Evolutionary conservation across 768 basidiomycete species (phyloP), one percentile per base, ranked within the genome.

Genomic region (Sporobolomyces phaffii): DNA sequence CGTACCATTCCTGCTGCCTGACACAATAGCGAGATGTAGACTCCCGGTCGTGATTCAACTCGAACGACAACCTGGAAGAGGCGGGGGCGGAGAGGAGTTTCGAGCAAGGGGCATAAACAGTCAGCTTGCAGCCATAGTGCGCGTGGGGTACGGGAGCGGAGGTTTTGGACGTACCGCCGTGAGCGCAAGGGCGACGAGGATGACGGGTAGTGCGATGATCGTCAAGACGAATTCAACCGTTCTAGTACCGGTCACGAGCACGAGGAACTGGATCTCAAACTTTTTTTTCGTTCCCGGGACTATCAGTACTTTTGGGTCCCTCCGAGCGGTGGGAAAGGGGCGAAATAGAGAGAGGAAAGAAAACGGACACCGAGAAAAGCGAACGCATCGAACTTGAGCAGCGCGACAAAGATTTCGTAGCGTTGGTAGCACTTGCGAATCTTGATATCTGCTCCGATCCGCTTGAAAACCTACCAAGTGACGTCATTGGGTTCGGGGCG

Each of bases 141-240:
- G n/a, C n/a, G n/a, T n/a, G n/a, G n/a, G n/a, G n/a, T n/a, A n/a
- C n/a, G n/a, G n/a, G n/a, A n/a, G n/a, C n/a, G n/a, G n/a, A n/a
- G n/a, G n/a, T n/a, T n/a, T n/a, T n/a, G n/a, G n/a, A 34, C 62
- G 6, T 4, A 69, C 66, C 0, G 66, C 66, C 3, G 63, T 60
- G 24, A 60, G 52, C 4, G n/a, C 51, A 17, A 64, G 62, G 2
- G 58, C 60, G 5, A 62, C 13, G 5, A 63, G 11, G 18, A 58
- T 54, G 38, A 68, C 29, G 28, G 70, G 70, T 2, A 72, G 44
- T 0, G 70, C 66, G 20, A 64, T 36, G 57, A 72, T 72, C 5
- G 70, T 72, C 36, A 72, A 24, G 44, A 68, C 63, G 6, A 64
- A 47, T 33, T 72, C 70, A 28, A 29, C 66, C 3, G 70, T 72